A percentile compares a stretch with the other conserved stretches of the same genome.
Conservation (phyloP, 306 rosid species). For the Rosa lucieae region DNA sequence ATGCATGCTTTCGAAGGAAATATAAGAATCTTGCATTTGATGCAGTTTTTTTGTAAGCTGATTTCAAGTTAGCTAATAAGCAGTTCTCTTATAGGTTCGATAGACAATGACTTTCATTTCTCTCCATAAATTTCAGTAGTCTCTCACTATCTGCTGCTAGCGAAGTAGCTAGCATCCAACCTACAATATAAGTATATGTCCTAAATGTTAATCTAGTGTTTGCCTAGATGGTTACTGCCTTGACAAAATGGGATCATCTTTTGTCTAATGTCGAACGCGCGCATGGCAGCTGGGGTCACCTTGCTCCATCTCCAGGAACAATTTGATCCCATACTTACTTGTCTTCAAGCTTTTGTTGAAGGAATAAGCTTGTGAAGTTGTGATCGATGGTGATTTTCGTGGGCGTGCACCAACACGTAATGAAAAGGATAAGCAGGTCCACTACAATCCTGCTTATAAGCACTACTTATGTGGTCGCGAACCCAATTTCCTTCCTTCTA, state of each 20-base stretch:
- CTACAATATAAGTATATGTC: neutral
- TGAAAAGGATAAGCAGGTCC: constrained; percentile 10
- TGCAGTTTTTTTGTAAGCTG: neutral
- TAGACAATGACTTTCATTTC: neutral
- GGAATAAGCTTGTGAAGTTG: constrained; percentile 4
- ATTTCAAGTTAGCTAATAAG: neutral
- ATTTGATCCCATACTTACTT: constrained; percentile 3
- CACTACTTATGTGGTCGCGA: neutral
- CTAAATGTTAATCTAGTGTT: neutral
- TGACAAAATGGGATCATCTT: constrained; percentile 6
- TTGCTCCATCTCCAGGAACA: constrained; percentile 28
- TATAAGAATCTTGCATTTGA: neutral
- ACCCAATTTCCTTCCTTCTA: neutral
- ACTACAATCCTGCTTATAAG: constrained; percentile 1
- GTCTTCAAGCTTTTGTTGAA: neutral
- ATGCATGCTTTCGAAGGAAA: neutral
- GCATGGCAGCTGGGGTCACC: constrained; percentile 30
- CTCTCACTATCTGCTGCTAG: neutral
- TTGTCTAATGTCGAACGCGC: neutral
- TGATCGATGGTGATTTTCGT: constrained; percentile 12
- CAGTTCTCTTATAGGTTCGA: neutral
- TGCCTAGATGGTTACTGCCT: neutral
- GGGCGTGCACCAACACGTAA: neutral
- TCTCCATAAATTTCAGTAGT: neutral
- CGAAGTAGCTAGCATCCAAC: neutral